phyloP scores from a whole-genome alignment of 352 stramenopile genomes.

The Phytophthora multivora region DNA sequence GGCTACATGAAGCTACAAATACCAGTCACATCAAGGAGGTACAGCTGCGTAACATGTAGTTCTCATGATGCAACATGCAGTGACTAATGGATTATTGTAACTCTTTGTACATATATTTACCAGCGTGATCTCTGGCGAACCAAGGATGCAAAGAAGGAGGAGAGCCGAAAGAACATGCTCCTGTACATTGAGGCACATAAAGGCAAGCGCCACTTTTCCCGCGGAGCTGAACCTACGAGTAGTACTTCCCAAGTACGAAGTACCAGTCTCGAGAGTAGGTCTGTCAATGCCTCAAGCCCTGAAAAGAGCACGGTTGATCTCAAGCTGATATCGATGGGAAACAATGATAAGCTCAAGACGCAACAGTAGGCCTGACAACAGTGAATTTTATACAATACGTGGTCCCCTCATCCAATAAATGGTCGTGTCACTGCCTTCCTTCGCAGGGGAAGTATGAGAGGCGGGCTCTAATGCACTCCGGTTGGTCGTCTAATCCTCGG shows the following conservation, averaged over 20 bases:
- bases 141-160: constrained; percentile 72
- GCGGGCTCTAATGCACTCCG: constrained; percentile 50
- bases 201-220: constrained; percentile 62
- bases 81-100: neutral
- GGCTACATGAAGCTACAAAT: constrained; percentile 58
- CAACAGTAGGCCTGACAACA: neutral
- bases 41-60: neutral
- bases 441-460: constrained; percentile 42
- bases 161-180: constrained; percentile 70
- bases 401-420: constrained; percentile 32
- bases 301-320: neutral
- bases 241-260: no score
- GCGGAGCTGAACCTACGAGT: neutral
- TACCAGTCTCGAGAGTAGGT: neutral
- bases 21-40: constrained; percentile 66
- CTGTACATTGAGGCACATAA: constrained; percentile 72
- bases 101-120: neutral
- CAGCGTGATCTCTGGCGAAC: constrained; percentile 69
- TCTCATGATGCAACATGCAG: neutral
- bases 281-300: neutral
- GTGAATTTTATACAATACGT: neutral
- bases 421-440: constrained; percentile 36
- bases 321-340: neutral
- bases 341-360: constrained; percentile 14
- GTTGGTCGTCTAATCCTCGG: constrained; percentile 44